Evolutionary conservation across 2,329 filamentous ascomycete genomes (phyloP).

Genomic region (Plenodomus biglobosus): DNA sequence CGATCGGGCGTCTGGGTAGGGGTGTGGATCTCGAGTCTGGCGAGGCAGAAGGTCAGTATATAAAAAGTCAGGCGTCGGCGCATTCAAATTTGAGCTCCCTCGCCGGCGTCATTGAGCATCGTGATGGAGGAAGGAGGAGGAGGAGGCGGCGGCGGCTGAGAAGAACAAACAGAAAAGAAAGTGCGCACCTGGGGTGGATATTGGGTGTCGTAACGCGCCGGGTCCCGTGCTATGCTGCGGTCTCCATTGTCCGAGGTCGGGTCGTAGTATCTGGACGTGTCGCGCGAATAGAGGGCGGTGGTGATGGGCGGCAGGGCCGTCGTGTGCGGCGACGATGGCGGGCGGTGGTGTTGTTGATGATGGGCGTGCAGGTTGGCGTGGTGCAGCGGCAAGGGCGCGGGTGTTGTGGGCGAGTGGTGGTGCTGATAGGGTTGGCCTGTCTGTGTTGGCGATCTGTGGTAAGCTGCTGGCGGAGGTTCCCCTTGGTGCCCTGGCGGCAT

Average conservation of each 20-base stretch:
- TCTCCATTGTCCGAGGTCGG: slow-evolving; percentile 51
- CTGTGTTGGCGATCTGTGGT: slow-evolving; percentile 42
- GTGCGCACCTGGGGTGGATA: slow-evolving; percentile 37
- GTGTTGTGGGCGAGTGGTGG: slow-evolving; percentile 36
- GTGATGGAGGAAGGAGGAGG: background rate
- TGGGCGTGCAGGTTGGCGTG: slow-evolving; percentile 32
- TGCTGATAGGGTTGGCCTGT: slow-evolving; percentile 42
- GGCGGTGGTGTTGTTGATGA: slow-evolving; percentile 24
- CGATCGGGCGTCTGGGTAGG: slow-evolving; percentile 38
- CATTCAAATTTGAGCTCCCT: background rate
- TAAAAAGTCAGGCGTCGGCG: slow-evolving; percentile 3
- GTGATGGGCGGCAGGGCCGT: slow-evolving; percentile 46
- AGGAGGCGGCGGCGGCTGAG: slow-evolving; percentile 2
- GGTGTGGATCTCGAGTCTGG: slow-evolving; percentile 41
- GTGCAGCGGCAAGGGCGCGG: slow-evolving; percentile 35
- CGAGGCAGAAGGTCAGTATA: slow-evolving; percentile 24
- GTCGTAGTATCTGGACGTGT: slow-evolving; percentile 53
- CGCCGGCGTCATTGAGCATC: no score
- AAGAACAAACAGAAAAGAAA: slow-evolving; percentile 4
- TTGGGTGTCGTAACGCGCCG: slow-evolving; percentile 38
- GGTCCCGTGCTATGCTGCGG: slow-evolving; percentile 32
- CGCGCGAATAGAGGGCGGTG: slow-evolving; percentile 45
- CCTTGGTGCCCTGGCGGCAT: slow-evolving; percentile 40
- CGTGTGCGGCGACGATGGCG: slow-evolving; percentile 35
- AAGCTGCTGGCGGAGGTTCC: slow-evolving; percentile 37